These are phyloP conservation scores for Stentor roeselii DNA, from an alignment of 73 alveolate species.

Conservation along the genomic window DNA sequence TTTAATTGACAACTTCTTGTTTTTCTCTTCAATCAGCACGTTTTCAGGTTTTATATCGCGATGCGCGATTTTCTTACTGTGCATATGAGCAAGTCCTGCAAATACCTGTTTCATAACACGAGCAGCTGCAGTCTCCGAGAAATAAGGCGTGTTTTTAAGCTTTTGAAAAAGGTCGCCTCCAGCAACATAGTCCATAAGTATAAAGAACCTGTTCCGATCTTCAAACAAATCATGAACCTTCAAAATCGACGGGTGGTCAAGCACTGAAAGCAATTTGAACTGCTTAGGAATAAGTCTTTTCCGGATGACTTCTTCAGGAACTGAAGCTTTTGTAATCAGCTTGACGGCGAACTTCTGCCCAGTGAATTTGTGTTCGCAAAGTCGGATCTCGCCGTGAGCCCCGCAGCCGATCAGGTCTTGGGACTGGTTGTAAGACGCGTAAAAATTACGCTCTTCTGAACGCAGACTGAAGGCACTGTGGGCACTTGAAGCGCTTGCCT, in stretches of 20 bases:
- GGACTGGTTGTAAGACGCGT: not conserved
- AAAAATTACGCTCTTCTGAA: not conserved
- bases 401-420: not conserved
- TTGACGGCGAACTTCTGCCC: not conserved
- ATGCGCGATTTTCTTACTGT: slow-evolving; percentile 24
- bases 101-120: slow-evolving; percentile 26
- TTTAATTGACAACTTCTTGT: slow-evolving; percentile 28
- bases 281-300: not conserved
- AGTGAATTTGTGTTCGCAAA: not conserved
- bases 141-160: slow-evolving; percentile 14
- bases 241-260: slow-evolving; percentile 27
- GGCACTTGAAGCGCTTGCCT: not conserved
- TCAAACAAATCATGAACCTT: slow-evolving; percentile 30
- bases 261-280: not conserved
- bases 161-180: slow-evolving; percentile 38
- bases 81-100: slow-evolving; percentile 24
- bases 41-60: slow-evolving; percentile 38
- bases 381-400: not conserved
- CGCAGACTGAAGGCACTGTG: not conserved
- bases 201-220: not conserved
- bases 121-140: slow-evolving; percentile 38
- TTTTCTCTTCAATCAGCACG: slow-evolving; percentile 7
- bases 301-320: not conserved
- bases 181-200: slow-evolving; percentile 20
- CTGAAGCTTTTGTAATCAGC: not conserved